Base-by-base conservation (phyloP, 176 grass and related monocot species). In the Carex kokanica region DNA sequence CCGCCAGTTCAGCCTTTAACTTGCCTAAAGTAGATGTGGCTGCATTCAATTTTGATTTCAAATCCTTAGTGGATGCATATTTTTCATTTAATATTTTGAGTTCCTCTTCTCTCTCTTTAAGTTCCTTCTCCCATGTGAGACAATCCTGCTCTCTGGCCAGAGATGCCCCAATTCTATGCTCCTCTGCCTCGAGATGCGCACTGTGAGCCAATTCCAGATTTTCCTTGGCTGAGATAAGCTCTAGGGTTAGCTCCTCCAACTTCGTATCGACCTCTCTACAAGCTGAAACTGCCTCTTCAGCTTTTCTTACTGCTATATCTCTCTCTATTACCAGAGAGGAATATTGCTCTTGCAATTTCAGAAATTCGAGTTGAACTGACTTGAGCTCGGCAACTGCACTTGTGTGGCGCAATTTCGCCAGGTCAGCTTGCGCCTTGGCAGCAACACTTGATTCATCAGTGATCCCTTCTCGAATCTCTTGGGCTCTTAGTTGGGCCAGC, bases 111-210 rank as follows among this genome's bases (percentile, higher is more conserved):
- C 81, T 88, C 74, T 98, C 74, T 83, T 91, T 90, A 58, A 98
- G 49, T 79, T 95, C 92, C 83, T 89, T 91, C 67, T 95, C 92
- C 95, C 92, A 95, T 83, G 89, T 21, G 68, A 95, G 82, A 63
- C 82, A 91, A 87, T 95, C 95, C 64, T 95, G 92, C 60, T 98
- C 95, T 78, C 84, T 95, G 10, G 68, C 90, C 74, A 98, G 86
- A 64, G 86, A 62, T 82, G 95, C 84, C 40, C 92, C 92, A 74
- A 90, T 87, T 69, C 90, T 93, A 65, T 80, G 89, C 59, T 95
- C 95, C 88, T 98, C 95, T 80, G 88, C 90, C 74, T 98, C 89
- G 0, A 91, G 92, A 81, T 95, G 95, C 41, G 83, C 70, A 25
- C 89, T 87, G 69, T 98, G 92, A 13, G 95, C 87, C 15, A 74